Conservation (phyloP, 805 yeast genomes). For the Metschnikowia cerradonensis region DNA sequence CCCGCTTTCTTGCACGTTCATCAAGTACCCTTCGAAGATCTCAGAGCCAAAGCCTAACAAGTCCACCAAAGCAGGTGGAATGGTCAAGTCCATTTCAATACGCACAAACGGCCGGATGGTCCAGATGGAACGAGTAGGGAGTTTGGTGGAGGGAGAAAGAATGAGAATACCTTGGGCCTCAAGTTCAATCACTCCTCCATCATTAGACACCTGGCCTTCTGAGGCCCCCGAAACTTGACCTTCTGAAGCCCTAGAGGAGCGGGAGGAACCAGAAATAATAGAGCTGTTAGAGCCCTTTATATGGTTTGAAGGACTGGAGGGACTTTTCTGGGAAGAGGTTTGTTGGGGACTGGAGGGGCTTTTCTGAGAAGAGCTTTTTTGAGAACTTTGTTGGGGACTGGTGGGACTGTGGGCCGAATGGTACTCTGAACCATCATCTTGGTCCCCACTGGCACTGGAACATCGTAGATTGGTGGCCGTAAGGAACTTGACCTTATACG, state of each 20-base stretch:
- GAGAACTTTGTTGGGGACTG: too few species aligned
- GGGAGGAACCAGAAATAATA: not conserved
- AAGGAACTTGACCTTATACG: conserved; percentile 72
- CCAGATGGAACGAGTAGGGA: conserved; percentile 90
- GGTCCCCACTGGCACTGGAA: not conserved
- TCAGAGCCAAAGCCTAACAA: conserved; percentile 87
- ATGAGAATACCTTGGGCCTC: conserved; percentile 94
- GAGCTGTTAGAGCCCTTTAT: too few species aligned
- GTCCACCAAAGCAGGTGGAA: conserved; percentile 68
- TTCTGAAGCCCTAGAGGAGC: conserved; percentile 14
- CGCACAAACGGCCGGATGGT: conserved; percentile 74
- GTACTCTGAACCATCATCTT: not conserved
- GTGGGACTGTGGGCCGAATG: not conserved
- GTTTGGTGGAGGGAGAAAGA: conserved; percentile 50
- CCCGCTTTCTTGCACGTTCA: conserved; percentile 59
- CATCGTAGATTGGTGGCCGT: conserved; percentile 40
- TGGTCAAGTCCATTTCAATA: conserved; percentile 57
- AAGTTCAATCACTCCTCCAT: conserved; percentile 62
- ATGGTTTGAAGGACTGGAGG: too few species aligned
- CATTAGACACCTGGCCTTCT: conserved; percentile 38
- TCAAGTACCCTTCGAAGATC: conserved; percentile 70
- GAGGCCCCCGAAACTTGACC: conserved; percentile 23
- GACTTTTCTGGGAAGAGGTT: too few species aligned
- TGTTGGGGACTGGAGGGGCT: too few species aligned
- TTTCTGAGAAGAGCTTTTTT: too few species aligned